Base-by-base conservation (phyloP, 2,329 filamentous ascomycete species). In the Fusarium sp. region DNA sequence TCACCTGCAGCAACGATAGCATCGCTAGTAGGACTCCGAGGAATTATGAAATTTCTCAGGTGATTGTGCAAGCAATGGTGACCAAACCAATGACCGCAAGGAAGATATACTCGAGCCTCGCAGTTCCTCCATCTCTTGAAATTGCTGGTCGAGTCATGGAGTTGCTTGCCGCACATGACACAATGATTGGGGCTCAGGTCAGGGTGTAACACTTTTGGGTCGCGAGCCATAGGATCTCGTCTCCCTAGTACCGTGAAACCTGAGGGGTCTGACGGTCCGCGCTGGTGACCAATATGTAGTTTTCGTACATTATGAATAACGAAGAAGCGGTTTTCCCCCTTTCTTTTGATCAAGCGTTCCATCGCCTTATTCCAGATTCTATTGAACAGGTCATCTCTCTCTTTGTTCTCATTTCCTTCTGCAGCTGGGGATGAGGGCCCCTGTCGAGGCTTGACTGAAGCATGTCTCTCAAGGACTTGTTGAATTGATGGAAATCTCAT, bases 61-160 rank as follows among this genome's bases (percentile, higher is more conserved):
- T 49, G 33, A 35, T 6, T 14, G 30, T 49, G n/a, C 46, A 40
- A 60, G 53, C n/a, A 78, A 79, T 7, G 44, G 11, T 26, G 73
- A 12, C 76, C 76, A 50, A 77, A 76, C 17, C 18, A 20, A 52
- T 79, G 77, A 15, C 78, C 76, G 45, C 77, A 79, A 9, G 74
- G 74, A 18, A 79, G 70, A 46, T 70, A 77, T 4, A 59, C 63
- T 23, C 52, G 56, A 13, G 18, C 27, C 44, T 79, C 77, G 12
- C 37, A 37, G 26, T 18, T 1, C 14, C 13, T 14, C 23, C 48
- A 41, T 11, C 7, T 20, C 3, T 11, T 8, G 12, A 5, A 17
- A n/a, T 20, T 12, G 17, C 27, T 7, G 33, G 14, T 7, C 17
- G 9, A 30, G 26, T 57, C 17, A 35, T 18, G 33, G 46, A 63